Evolutionary conservation across 148 eudicot genomes (phyloP).

Genomic region (Cornus suecica): DNA sequence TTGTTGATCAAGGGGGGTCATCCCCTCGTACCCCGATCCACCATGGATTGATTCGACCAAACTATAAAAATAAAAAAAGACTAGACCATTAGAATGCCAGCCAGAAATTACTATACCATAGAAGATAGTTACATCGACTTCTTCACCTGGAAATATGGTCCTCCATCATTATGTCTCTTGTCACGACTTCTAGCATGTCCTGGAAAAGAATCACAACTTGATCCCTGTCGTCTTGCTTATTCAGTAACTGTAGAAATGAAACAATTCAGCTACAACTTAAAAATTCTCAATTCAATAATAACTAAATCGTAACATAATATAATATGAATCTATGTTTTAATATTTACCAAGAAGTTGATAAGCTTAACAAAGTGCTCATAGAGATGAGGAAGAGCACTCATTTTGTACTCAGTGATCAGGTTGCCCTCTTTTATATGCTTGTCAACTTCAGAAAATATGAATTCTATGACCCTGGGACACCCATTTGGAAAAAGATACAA

Average conservation of each 20-base stretch:
- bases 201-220: conserved; percentile 92
- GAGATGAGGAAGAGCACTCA: conserved; percentile 90
- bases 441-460: conserved; percentile 70
- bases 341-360: conserved; percentile 73
- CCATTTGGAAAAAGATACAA: conserved; percentile 15
- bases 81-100: conserved; percentile 7
- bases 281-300: neutral
- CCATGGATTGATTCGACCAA: conserved; percentile 66
- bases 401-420: conserved; percentile 53
- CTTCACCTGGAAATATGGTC: conserved; percentile 55
- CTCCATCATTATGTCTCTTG: conserved; percentile 88
- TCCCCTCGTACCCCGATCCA: conserved; percentile 56
- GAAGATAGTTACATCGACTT: conserved; percentile 4
- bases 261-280: neutral
- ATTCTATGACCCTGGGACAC: conserved; percentile 61
- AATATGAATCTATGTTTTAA: neutral
- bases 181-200: conserved; percentile 96
- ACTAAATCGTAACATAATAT: neutral
- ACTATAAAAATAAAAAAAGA: conserved; percentile 24
- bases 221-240: conserved; percentile 73
- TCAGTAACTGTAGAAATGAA: conserved; percentile 48
- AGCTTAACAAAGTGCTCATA: conserved; percentile 83
- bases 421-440: conserved; percentile 48
- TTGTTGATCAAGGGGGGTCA: conserved; percentile 63
- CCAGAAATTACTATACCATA: neutral